Percentiles rank a stretch among this genome's conserved stretches.
Evolutionary conservation across 2,329 filamentous ascomycete genomes (phyloP).

Genomic region (Dryadomyces sulphureus): DNA sequence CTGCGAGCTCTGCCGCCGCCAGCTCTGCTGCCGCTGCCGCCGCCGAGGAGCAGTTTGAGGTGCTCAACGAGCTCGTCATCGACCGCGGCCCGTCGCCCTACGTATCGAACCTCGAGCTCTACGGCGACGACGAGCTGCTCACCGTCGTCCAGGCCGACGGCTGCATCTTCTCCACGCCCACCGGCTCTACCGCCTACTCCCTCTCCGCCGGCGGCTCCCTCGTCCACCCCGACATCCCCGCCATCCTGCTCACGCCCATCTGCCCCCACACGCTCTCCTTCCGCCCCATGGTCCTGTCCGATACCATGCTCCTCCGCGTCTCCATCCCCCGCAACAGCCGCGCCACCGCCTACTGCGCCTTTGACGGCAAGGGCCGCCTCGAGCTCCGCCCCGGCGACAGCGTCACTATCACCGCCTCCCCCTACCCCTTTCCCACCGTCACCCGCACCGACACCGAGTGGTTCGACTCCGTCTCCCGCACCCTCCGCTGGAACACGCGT

Average conservation of each 20-base stretch:
- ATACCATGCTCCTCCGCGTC: constrained; percentile 83
- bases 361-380: constrained; percentile 91
- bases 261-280: constrained; percentile 96
- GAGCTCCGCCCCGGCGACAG: constrained; percentile 88
- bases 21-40: no score
- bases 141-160: constrained; percentile 95
- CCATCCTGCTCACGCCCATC: constrained; percentile 91
- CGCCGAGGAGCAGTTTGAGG: constrained; percentile 83
- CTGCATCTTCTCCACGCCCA: constrained; percentile 94
- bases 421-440: constrained; percentile 95
- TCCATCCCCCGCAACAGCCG: constrained; percentile 73
- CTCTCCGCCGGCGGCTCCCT: constrained; percentile 90
- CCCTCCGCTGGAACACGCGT: constrained; percentile 86
- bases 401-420: constrained; percentile 88
- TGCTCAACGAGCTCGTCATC: constrained; percentile 96
- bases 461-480: constrained; percentile 91
- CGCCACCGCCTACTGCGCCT: constrained; percentile 90
- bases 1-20: constrained; percentile 29
- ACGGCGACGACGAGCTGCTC: constrained; percentile 85
- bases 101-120: constrained; percentile 91
- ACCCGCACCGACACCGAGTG: constrained; percentile 81
- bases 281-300: constrained; percentile 92
- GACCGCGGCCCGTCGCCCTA: constrained; percentile 94
- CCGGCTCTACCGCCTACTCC: constrained; percentile 88
- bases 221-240: constrained; percentile 91